Percentiles rank a stretch among this genome's conserved stretches.
Evolutionary conservation across 768 basidiomycete species (phyloP).

Genomic region (Lactarius sanguifluus): DNA sequence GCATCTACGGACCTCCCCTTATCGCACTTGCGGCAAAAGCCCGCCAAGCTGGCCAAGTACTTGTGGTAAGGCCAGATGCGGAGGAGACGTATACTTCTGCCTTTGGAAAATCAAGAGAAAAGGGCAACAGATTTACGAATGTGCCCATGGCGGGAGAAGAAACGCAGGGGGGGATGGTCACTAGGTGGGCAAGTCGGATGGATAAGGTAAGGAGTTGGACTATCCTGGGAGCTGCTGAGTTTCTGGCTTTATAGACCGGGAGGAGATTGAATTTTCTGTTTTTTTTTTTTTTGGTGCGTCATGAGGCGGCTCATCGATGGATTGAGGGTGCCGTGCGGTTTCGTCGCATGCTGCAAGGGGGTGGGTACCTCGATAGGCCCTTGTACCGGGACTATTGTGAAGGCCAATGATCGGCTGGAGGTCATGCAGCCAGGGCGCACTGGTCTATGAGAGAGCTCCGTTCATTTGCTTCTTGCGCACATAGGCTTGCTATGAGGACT

Average conservation of each 20-base stretch:
- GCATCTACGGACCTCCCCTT: not conserved
- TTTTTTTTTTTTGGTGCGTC: conserved; percentile 16
- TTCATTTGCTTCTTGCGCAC: conserved; percentile 13
- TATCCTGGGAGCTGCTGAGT: conserved; percentile 22
- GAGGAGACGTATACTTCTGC: not conserved
- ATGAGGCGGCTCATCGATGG: conserved; percentile 26
- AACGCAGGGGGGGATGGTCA: not conserved
- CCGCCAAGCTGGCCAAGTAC: not conserved
- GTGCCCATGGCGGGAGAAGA: not conserved
- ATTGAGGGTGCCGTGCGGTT: not conserved
- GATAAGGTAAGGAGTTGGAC: conserved; percentile 19
- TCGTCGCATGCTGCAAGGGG: conserved; percentile 13
- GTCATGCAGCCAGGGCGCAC: conserved; percentile 1
- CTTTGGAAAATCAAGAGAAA: not conserved
- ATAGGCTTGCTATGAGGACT: conserved; percentile 5
- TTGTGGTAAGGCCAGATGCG: not conserved
- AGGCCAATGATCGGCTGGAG: conserved; percentile 13
- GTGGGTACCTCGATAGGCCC: conserved; percentile 13
- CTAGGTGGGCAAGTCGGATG: conserved; percentile 16
- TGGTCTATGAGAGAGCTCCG: not conserved
- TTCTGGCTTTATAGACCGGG: conserved; percentile 24
- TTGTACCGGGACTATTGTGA: conserved; percentile 6
- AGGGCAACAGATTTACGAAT: not conserved
- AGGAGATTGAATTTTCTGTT: conserved; percentile 21
- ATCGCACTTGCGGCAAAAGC: not conserved